These are phyloP conservation scores for Diaporthe aspalathi DNA, from an alignment of 2,329 filamentous ascomycete species.

Conservation along the genomic window DNA sequence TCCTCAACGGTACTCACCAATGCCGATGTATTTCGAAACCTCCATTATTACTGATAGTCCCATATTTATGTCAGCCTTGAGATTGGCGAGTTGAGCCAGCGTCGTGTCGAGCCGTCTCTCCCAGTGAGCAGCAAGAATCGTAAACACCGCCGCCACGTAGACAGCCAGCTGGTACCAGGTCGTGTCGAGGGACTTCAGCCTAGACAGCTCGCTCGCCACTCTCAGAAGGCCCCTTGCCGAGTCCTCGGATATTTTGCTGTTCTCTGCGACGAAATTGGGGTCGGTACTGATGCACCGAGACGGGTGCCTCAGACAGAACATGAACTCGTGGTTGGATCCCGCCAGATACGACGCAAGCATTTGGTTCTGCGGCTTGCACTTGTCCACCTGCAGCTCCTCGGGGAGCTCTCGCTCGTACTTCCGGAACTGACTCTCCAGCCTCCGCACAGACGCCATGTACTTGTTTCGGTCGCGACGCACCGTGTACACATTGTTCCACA, in stretches of 20 bases:
- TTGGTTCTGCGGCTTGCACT: slow-evolving; percentile 54
- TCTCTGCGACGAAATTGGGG: slow-evolving; percentile 67
- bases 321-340: slow-evolving; percentile 66
- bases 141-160: slow-evolving; percentile 79
- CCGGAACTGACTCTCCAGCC: slow-evolving; percentile 73
- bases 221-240: slow-evolving; percentile 73
- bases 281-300: slow-evolving; percentile 68
- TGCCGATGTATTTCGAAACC: slow-evolving; percentile 72
- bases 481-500: slow-evolving; percentile 82
- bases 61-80: slow-evolving; percentile 74
- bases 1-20: slow-evolving; percentile 64
- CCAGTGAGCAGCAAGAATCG: slow-evolving; percentile 76
- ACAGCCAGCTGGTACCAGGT: slow-evolving; percentile 82
- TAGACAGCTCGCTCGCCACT: slow-evolving; percentile 68
- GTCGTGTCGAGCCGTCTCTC: slow-evolving; percentile 72
- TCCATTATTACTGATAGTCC: slow-evolving; percentile 78
- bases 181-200: slow-evolving; percentile 77
- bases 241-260: slow-evolving; percentile 74
- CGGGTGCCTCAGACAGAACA: slow-evolving; percentile 70
- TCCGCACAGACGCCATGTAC: slow-evolving; percentile 72
- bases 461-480: slow-evolving; percentile 70
- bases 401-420: slow-evolving; percentile 75
- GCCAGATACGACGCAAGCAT: slow-evolving; percentile 67
- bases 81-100: slow-evolving; percentile 65
- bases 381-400: slow-evolving; percentile 64